Evolutionary conservation across 352 stramenopile species (phyloP), one percentile per base, ranked within the genome.

Genomic region (Globisporangium nodosum): DNA sequence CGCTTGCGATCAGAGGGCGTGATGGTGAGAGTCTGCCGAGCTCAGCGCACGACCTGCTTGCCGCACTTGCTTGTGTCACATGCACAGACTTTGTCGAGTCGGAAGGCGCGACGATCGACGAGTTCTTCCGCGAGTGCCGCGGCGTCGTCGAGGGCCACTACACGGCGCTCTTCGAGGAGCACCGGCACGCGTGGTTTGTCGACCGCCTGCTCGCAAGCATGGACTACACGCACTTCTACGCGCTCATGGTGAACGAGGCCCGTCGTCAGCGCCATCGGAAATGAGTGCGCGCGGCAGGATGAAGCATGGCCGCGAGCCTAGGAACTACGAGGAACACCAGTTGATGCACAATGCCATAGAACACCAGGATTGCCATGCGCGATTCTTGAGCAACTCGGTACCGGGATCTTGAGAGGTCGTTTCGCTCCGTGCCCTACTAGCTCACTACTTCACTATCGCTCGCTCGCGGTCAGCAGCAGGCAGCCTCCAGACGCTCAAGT

Each of bases 221-320:
- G 76, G 73, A 89, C 62, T 92, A 89, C 65, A 84, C 86, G 39
- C 70, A 87, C 42, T 90, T 92, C 47, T 88, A 88, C 65, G 73
- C 68, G 0, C 76, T 92, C 59, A 89, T 90, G 75, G 67, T 86
- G 39, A 90, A 89, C 62, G 78, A 90, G 58, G 76, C 80, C 13
- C 71, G 82, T 53, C 74, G 74, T 20, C 37, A 66, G 61, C 55
- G 35, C 20, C 45, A 54, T 46, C 54, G 71, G 66, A 52, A 90
- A n/a, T 49, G 18, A 49, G 12, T 1, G 35, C 31, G 1, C 31
- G 8, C 0, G 31, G 4, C 31, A 35, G 42, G 42, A 47, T 2
- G 37, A 42, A 3, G 6, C 13, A 46, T 46, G n/a, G 5, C 11
- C 13, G 16, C 40, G 40, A 18, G 13, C 40, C 18, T 16, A 18